These are phyloP conservation scores for Saturnispora quitensis DNA, from an alignment of 805 yeast species.

Conservation along the genomic window DNA sequence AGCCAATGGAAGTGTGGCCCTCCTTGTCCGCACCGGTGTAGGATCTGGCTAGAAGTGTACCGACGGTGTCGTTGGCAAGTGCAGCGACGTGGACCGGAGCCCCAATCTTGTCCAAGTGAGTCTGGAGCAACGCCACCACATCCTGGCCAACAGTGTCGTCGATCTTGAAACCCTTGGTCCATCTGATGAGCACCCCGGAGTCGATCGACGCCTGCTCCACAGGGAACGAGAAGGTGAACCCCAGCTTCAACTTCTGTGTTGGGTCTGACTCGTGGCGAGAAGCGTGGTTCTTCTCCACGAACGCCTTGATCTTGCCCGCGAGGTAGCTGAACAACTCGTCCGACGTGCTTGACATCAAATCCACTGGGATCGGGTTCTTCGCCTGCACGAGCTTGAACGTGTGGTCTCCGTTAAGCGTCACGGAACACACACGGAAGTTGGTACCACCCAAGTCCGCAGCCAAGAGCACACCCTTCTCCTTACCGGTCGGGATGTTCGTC, in stretches of 20 bases:
- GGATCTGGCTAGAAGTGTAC: constrained; percentile 83
- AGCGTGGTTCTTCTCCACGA: constrained; percentile 57
- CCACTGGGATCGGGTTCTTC: constrained; percentile 72
- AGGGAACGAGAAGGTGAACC: constrained; percentile 93
- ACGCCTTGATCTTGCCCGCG: constrained; percentile 59
- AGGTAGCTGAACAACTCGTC: constrained; percentile 65
- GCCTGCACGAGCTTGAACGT: constrained; percentile 70
- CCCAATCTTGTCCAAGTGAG: constrained; percentile 48
- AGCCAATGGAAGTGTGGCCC: constrained; percentile 75
- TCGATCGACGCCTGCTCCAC: constrained; percentile 75
- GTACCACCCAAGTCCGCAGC: constrained; percentile 98
- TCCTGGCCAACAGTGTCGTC: constrained; percentile 80
- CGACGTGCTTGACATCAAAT: constrained; percentile 57
- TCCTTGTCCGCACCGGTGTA: constrained; percentile 58
- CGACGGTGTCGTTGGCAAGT: constrained; percentile 92
- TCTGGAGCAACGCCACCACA: constrained; percentile 65
- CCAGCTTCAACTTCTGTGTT: constrained; percentile 47
- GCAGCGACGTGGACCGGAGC: constrained; percentile 73
- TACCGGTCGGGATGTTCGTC: constrained; percentile 76
- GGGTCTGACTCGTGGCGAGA: constrained; percentile 19
- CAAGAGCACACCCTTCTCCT: constrained; percentile 69
- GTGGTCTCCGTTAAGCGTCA: constrained; percentile 64
- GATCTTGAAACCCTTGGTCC: constrained; percentile 95
- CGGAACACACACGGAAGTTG: constrained; percentile 90
- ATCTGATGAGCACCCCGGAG: constrained; percentile 75